Evolutionary conservation across 805 yeast genomes (phyloP).

Genomic region (Tetrapisispora arboricola): DNA sequence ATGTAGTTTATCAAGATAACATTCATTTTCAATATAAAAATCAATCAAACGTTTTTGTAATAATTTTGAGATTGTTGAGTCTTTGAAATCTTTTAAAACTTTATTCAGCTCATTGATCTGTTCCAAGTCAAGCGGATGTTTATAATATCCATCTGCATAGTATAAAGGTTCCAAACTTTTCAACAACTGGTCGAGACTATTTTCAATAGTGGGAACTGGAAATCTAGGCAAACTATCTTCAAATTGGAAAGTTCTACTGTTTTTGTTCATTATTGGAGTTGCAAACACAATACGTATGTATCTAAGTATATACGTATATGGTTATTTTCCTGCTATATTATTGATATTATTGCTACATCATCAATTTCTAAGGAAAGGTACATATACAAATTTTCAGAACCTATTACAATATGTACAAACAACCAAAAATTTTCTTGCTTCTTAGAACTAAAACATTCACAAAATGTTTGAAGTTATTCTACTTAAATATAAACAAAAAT

Average conservation of each 20-base stretch:
- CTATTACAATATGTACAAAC: too few relatives aligned
- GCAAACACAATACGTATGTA: neutral
- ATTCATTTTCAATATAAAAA: constrained; percentile 34
- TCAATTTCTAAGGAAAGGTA: too few relatives aligned
- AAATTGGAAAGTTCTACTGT: constrained; percentile 1
- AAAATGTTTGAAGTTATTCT: neutral
- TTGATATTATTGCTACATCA: too few relatives aligned
- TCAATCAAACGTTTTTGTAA: constrained; percentile 46
- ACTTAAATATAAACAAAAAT: neutral
- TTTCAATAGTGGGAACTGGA: constrained; percentile 49
- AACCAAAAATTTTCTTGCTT: too few relatives aligned
- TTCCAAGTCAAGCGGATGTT: constrained; percentile 20
- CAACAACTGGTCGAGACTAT: constrained; percentile 44
- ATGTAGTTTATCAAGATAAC: constrained; percentile 44
- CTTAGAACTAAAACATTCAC: too few relatives aligned
- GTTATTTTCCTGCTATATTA: too few relatives aligned
- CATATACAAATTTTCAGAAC: too few relatives aligned
- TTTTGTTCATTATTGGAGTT: neutral
- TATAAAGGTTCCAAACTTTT: constrained; percentile 52
- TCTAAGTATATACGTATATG: too few relatives aligned
- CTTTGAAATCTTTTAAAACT: constrained; percentile 37
- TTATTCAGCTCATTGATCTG: constrained; percentile 29
- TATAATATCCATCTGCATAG: constrained; percentile 39
- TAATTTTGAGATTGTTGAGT: constrained; percentile 32
- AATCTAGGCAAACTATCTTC: constrained; percentile 38